phyloP scores from a whole-genome alignment of 495 filamentous ascomycete genomes.

The Glarea lozoyensis region DNA sequence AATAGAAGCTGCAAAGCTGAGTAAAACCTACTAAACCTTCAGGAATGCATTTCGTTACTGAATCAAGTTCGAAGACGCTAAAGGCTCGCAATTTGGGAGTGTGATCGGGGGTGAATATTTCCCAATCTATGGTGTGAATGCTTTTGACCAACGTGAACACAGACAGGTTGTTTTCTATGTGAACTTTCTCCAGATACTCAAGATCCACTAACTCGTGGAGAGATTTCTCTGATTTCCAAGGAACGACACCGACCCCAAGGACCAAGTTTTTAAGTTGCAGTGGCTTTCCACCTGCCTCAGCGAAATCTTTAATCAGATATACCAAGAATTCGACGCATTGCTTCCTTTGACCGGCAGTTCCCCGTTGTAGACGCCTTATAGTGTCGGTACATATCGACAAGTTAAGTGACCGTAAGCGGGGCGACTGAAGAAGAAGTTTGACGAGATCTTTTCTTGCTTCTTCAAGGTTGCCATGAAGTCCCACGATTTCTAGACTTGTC shows the following conservation, averaged over 20 bases:
- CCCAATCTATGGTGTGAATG: neutral
- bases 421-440: neutral
- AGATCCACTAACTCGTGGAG: neutral
- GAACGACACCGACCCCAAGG: neutral
- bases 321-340: neutral
- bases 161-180: neutral
- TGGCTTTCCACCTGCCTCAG: neutral
- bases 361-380: neutral
- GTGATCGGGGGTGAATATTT: neutral
- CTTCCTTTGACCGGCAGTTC: neutral
- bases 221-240: neutral
- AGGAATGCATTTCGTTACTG: neutral
- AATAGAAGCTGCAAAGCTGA: too few species aligned
- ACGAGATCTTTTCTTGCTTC: neutral
- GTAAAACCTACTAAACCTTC: neutral
- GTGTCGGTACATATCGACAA: neutral
- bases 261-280: neutral
- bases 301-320: neutral
- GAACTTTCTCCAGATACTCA: neutral
- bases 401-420: neutral
- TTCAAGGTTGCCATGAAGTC: neutral
- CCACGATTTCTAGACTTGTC: neutral
- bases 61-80: neutral
- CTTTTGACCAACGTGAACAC: neutral
- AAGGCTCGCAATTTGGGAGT: neutral